phyloP scores from a whole-genome alignment of 176 grass and related monocot genomes.

The Poa annua region DNA sequence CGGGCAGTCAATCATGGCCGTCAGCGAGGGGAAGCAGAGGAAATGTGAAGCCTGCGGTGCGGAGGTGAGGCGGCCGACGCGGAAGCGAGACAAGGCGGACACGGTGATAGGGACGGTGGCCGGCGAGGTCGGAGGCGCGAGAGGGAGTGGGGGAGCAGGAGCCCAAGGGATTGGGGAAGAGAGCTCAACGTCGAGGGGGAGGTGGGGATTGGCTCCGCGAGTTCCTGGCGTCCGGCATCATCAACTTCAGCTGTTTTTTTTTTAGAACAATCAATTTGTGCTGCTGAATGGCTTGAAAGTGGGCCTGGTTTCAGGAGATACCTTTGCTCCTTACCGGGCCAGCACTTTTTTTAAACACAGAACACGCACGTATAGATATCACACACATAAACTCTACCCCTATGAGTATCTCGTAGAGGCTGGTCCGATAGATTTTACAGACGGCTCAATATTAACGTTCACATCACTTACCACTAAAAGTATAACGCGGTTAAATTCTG shows the following conservation, averaged over 20 bases:
- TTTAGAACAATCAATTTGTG: neutral
- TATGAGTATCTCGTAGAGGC: no score
- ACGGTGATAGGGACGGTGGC: neutral
- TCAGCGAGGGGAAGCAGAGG: neutral
- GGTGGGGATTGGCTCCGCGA: slow-evolving; percentile 9
- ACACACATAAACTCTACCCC: no score
- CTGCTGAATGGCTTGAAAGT: neutral
- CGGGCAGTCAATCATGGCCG: slow-evolving; percentile 44
- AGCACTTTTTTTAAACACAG: no score
- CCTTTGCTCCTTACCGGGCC: no score
- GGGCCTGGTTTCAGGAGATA: no score
- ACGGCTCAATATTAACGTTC: no score
- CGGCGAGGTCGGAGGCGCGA: neutral
- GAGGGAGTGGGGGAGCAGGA: neutral
- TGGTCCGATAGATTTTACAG: no score
- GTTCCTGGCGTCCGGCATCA: neutral
- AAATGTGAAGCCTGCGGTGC: neutral
- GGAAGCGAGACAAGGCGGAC: no score
- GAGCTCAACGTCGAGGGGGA: neutral
- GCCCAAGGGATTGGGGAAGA: slow-evolving; percentile 1
- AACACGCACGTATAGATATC: no score
- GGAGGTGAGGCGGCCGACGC: neutral
- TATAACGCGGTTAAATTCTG: no score
- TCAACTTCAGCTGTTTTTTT: neutral
- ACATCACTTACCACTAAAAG: no score